Evolutionary conservation across 2,329 filamentous ascomycete genomes (phyloP), one percentile per base, ranked within the genome.

Genomic region (Fusarium sororula): DNA sequence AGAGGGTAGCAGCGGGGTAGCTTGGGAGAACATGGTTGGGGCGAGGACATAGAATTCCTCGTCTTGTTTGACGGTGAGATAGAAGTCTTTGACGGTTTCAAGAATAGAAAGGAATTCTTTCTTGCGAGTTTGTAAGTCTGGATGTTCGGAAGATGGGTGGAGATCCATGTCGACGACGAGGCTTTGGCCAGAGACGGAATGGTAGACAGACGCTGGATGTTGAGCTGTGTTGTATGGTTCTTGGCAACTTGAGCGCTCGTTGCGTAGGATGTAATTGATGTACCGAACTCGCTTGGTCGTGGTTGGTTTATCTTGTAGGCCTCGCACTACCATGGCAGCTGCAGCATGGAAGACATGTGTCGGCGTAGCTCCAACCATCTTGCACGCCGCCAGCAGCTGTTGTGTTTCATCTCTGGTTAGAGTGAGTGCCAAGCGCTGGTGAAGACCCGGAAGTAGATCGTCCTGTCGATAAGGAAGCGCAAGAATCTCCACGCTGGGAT

Each of bases 271-370:
- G 64, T 82, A 82, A 38, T 73, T 79, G 41, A 80, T 66, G 56
- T 82, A 82, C 0, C 75, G 63, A 0, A 80, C 78, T 2, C 35
- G 54, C 20, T 68, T 74, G 0, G 61, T n/a, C 32, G 59, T 12
- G 0, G 56, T 0, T 0, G 68, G 41, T 15, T 24, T 63, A 4
- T 66, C 28, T 7, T 81, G 78, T 1, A 80, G 60, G 54, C 81
- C 75, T n/a, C 81, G 68, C 7, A 81, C 44, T 0, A 75, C 70
- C 4, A 83, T 70, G 1, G 80, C 77, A 8, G 80, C 77, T 8
- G 81, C 79, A 4, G 82, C 78, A 38, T 83, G 82, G 59, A 81
- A 83, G 5, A 65, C 75, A 15, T 83, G 80, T 0, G 81, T 82
- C 2, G 78, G 75, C 0, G 80, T 82, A 0, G 76, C 78, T 5